Evolutionary conservation across 495 filamentous ascomycete genomes (phyloP).

Genomic region (Apodospora peruviana): DNA sequence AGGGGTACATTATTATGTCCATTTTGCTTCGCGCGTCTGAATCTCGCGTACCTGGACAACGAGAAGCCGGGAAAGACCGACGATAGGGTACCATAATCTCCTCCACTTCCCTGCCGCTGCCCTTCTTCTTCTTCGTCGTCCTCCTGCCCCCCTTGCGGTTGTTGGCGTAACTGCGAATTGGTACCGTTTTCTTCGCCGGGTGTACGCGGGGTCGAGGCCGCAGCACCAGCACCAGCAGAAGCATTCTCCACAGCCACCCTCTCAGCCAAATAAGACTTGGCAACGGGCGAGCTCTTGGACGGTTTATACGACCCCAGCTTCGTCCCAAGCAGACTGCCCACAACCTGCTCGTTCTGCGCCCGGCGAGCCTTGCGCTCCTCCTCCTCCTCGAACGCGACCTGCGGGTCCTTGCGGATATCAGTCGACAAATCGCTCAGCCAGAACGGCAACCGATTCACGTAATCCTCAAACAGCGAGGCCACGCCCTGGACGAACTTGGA

Average conservation of each 20-base stretch:
- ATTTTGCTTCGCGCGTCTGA: conserved; percentile 34
- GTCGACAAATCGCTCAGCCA: conserved; percentile 87
- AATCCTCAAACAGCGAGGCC: conserved; percentile 84
- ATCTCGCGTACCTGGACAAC: conserved; percentile 58
- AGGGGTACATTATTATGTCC: conserved; percentile 31
- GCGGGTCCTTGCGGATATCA: conserved; percentile 89
- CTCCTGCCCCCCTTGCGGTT: conserved; percentile 8
- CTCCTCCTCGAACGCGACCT: conserved; percentile 84
- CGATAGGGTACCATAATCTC: conserved; percentile 44
- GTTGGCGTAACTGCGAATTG: conserved; percentile 7
- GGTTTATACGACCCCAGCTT: conserved; percentile 46
- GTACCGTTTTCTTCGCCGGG: too few species aligned
- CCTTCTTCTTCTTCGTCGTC: conserved; percentile 5
- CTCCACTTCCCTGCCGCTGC: conserved; percentile 3
- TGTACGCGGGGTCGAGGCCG: conserved; percentile 11
- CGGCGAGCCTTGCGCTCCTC: conserved; percentile 73
- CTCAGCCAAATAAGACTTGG: conserved; percentile 48
- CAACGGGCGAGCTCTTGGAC: conserved; percentile 56
- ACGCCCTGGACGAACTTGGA: conserved; percentile 96
- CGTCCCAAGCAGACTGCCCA: conserved; percentile 71
- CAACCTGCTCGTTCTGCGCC: conserved; percentile 79
- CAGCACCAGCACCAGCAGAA: conserved; percentile 1
- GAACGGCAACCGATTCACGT: conserved; percentile 94
- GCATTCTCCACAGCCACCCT: conserved; percentile 33
- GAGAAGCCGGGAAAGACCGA: conserved; percentile 71